Evolutionary conservation across 768 basidiomycete genomes (phyloP), one percentile per base, ranked within the genome.

Genomic region (Suillus plorans): DNA sequence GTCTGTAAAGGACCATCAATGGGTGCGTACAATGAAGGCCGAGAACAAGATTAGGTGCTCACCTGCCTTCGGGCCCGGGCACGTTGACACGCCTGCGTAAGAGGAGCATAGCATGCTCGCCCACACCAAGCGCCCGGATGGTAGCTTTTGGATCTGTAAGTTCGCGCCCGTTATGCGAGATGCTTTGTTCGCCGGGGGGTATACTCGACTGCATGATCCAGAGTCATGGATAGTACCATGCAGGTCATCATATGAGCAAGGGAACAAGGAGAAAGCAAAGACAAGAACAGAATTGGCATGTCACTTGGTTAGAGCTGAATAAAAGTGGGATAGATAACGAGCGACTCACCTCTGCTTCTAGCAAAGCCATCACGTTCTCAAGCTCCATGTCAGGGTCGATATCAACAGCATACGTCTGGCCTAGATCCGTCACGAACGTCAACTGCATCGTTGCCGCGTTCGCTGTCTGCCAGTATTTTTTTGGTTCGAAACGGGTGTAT

Each of bases 351-450:
- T 98, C 96, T 0, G 90, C 96, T 77, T 97, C 95, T n/a, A 97
- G 82, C 62, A 98, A 81, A 14, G 94, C 97, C 85, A 91, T 90
- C 44, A 98, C 89, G 74, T 96, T 91, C 80, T 94, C 92, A 36
- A 99, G 85, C 75, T 93, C 89, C 92, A 98, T 95, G 61, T 83
- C 84, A 1, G 92, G 85, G 78, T 95, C 94, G 69, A 97, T 93
- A 73, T 98, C 96, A 60, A 97, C 79, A 47, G 77, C 71, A 69
- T 85, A 91, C 1, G 82, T 79, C 63, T 88, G 80, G 9, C 90
- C 91, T 25, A 84, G 67, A 67, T 92, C 91, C 58, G 80, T 90
- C 52, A 87, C 77, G 72, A 93, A 91, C 2, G 90, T 92, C 63
- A 93, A 76, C 69, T 86, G 80, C 91, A 93, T 94, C 67, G 68